Evolutionary conservation across 2,329 filamentous ascomycete species (phyloP).

Genomic region (Fusarium haematococcum): DNA sequence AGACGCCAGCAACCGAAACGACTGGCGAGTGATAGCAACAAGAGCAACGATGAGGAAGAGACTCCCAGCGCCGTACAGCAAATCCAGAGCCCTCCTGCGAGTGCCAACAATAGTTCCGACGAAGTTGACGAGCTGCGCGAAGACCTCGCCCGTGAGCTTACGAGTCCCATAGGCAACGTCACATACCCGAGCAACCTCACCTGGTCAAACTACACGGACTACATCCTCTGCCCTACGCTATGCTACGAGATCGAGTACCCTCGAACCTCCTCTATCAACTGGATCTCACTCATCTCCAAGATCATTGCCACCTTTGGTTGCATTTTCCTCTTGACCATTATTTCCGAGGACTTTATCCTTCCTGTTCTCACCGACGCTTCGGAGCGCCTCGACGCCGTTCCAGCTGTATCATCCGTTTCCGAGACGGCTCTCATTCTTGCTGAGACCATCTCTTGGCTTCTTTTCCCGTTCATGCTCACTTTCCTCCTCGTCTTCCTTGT

Average conservation of each 20-base stretch:
- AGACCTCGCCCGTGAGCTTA: constrained; percentile 90
- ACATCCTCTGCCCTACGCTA: constrained; percentile 89
- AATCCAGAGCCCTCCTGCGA: constrained; percentile 30
- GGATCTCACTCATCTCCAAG: constrained; percentile 86
- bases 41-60: constrained; percentile 46
- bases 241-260: constrained; percentile 99
- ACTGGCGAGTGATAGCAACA: constrained; percentile 33
- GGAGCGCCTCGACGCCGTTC: constrained; percentile 59
- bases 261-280: constrained; percentile 78
- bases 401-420: constrained; percentile 55
- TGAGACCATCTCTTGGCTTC: constrained; percentile 89
- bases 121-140: constrained; percentile 80
- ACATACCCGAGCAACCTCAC: constrained; percentile 93
- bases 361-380: constrained; percentile 84
- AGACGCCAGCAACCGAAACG: constrained; percentile 28
- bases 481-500: constrained; percentile 96
- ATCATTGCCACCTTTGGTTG: constrained; percentile 92
- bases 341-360: constrained; percentile 94
- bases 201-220: constrained; percentile 85
- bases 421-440: constrained; percentile 85
- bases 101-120: constrained; percentile 49
- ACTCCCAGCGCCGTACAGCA: background rate
- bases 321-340: constrained; percentile 92
- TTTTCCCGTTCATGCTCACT: constrained; percentile 97
- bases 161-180: constrained; percentile 87